Conservation (phyloP, 441 rosid genomes). For the Gossypium trilobum region DNA sequence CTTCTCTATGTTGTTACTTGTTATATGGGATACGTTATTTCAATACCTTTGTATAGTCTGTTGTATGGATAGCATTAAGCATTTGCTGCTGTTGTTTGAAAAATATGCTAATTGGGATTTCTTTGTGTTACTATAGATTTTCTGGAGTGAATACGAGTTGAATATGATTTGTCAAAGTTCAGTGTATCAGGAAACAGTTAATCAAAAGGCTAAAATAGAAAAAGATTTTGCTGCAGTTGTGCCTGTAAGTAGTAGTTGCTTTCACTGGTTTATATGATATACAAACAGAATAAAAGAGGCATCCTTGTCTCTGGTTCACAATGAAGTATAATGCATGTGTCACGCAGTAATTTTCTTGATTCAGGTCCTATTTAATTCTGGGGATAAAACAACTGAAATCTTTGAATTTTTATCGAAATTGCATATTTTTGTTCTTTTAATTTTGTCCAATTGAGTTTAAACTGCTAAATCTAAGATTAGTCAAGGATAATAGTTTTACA, state of each 20-base stretch:
- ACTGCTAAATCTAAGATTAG: slow-evolving; percentile 3
- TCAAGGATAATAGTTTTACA: not conserved
- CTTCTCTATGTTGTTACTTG: not conserved
- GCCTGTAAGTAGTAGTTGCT: slow-evolving; percentile 31
- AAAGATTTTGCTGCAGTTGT: slow-evolving; percentile 38
- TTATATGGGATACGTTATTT: not conserved
- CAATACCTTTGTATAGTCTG: not conserved
- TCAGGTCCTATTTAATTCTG: not conserved
- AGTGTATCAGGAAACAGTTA: slow-evolving; percentile 50
- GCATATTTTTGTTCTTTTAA: not conserved
- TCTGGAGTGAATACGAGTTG: slow-evolving; percentile 63
- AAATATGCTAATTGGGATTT: not conserved
- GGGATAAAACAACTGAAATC: not conserved
- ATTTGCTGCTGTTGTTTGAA: not conserved
- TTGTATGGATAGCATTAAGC: not conserved
- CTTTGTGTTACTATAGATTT: slow-evolving; percentile 34
- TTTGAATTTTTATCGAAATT: not conserved
- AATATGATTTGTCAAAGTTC: slow-evolving; percentile 55
- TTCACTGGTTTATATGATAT: not conserved
- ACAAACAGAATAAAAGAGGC: not conserved
- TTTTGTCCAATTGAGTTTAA: slow-evolving; percentile 1
- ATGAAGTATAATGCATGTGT: not conserved
- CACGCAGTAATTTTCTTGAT: not conserved
- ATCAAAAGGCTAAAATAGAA: slow-evolving; percentile 44
- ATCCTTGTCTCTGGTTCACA: not conserved